Evolutionary conservation across 179 eudicot species (phyloP).

Genomic region (Beta corolliflora): DNA sequence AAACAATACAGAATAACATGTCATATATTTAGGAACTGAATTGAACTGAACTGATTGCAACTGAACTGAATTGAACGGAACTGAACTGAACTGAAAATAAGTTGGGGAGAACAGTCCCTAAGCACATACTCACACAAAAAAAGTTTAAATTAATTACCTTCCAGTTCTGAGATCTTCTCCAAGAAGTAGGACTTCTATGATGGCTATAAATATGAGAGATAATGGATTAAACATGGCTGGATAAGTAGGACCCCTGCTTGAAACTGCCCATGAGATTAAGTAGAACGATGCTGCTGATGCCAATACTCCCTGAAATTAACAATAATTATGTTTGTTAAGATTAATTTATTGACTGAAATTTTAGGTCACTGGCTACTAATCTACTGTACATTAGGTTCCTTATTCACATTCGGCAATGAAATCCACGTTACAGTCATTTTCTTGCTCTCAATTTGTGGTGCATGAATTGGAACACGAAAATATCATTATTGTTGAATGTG

Average conservation of each 20-base stretch:
- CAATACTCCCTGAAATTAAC: constrained; percentile 20
- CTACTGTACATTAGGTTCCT: too few species aligned
- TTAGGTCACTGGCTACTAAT: neutral
- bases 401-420: too few species aligned
- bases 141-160: constrained; percentile 15
- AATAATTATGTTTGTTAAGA: neutral
- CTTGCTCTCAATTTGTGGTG: neutral
- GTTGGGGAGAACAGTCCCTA: too few species aligned
- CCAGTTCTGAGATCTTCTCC: constrained; percentile 23
- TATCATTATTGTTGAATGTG: neutral
- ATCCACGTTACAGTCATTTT: neutral
- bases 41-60: too few species aligned
- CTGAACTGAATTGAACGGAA: too few species aligned
- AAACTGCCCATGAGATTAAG: constrained; percentile 27
- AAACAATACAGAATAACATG: too few species aligned
- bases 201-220: constrained; percentile 23
- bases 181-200: constrained; percentile 22
- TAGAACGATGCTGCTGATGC: constrained; percentile 29
- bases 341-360: neutral
- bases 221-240: constrained; percentile 33
- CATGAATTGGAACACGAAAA: neutral
- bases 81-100: too few species aligned
- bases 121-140: too few species aligned
- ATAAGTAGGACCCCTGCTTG: constrained; percentile 26
- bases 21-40: too few species aligned